Evolutionary conservation across 352 stramenopile species (phyloP).

Genomic region (Pythium monospermum): DNA sequence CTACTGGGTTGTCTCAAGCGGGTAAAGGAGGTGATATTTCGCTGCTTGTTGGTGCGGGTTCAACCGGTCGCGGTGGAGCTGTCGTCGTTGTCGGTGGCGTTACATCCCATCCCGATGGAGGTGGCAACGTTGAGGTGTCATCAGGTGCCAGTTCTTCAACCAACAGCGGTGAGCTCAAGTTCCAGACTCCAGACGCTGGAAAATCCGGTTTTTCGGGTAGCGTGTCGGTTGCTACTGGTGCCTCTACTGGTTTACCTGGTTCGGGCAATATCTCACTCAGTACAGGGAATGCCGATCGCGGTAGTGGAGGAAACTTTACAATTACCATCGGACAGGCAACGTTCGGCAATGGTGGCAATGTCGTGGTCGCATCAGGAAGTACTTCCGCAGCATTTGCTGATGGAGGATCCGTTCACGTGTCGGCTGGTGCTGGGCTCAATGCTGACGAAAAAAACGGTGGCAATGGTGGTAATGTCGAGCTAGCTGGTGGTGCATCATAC

Average conservation of each 20-base stretch:
- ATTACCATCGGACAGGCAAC: background rate
- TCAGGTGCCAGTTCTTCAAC: slow-evolving; percentile 50
- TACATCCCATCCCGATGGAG: slow-evolving; percentile 35
- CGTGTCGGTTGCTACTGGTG: slow-evolving; percentile 63
- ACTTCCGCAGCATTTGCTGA: slow-evolving; percentile 28
- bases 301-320: slow-evolving; percentile 55
- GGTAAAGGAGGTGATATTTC: slow-evolving; percentile 52
- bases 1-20: slow-evolving; percentile 45
- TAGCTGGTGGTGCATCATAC: slow-evolving; percentile 39
- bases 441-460: slow-evolving; percentile 50
- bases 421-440: slow-evolving; percentile 38
- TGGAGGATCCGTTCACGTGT: slow-evolving; percentile 43
- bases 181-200: slow-evolving; percentile 51
- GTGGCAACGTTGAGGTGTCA: slow-evolving; percentile 44
- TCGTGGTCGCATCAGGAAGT: slow-evolving; percentile 27
- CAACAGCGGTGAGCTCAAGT: slow-evolving; percentile 40
- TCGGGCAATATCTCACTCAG: slow-evolving; percentile 65
- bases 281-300: slow-evolving; percentile 45
- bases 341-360: slow-evolving; percentile 41
- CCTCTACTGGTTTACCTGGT: slow-evolving; percentile 35
- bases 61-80: slow-evolving; percentile 37
- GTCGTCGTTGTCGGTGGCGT: slow-evolving; percentile 38
- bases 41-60: slow-evolving; percentile 45
- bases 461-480: slow-evolving; percentile 44
- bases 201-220: slow-evolving; percentile 64